Percentiles rank a stretch among this genome's conserved stretches.
Conservation (phyloP, 2,329 filamentous ascomycete genomes). For the Cadophora sp. region DNA sequence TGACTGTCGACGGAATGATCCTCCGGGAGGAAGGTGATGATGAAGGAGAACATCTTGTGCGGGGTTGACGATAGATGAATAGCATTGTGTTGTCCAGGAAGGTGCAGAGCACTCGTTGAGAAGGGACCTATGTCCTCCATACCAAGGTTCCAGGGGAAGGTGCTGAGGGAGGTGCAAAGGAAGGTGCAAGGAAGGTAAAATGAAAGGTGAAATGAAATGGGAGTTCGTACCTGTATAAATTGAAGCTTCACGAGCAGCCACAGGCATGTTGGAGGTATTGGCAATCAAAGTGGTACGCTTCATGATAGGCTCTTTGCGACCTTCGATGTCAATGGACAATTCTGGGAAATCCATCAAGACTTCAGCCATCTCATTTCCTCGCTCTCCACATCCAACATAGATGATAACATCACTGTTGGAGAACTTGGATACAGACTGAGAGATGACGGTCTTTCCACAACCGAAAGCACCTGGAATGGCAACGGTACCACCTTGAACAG, state of each 20-base stretch:
- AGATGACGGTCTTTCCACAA: constrained; percentile 99
- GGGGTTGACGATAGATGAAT: too few species aligned
- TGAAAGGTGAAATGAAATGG: too few species aligned
- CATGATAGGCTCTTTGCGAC: constrained; percentile 98
- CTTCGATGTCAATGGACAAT: constrained; percentile 92
- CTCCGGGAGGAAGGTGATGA: too few species aligned
- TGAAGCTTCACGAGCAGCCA: constrained; percentile 96
- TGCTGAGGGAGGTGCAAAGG: too few species aligned
- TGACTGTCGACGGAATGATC: too few species aligned
- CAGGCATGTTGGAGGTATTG: constrained; percentile 99
- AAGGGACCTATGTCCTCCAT: too few species aligned
- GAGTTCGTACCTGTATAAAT: constrained; percentile 76
- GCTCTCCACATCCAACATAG: constrained; percentile 91
- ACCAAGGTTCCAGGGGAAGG: too few species aligned
- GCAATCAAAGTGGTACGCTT: constrained; percentile 98
- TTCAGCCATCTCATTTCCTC: constrained; percentile 99
- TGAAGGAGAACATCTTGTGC: too few species aligned
- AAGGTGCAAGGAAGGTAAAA: too few species aligned
- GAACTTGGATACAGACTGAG: constrained; percentile 98
- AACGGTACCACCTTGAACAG: constrained; percentile 95
- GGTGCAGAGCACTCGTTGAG: too few species aligned
- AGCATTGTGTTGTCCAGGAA: too few species aligned
- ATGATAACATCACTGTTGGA: constrained; percentile 99
- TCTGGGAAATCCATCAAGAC: constrained; percentile 99
- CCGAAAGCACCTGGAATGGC: constrained; percentile 98